These are phyloP conservation scores for Picochlorum costavermella DNA, from an alignment of 139 green algal species.

Conservation along the genomic window DNA sequence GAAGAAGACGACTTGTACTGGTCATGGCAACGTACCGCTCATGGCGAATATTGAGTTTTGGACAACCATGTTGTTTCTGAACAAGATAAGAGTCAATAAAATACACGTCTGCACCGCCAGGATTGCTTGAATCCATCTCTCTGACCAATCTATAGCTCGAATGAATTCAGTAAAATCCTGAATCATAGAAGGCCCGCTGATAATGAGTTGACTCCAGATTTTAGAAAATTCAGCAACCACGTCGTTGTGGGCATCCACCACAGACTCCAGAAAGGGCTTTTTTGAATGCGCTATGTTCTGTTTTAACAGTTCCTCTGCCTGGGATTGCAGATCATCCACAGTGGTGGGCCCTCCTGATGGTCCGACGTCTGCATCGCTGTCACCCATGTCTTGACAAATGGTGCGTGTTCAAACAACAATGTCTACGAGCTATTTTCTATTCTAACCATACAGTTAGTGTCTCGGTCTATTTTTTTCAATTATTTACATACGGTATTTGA, in stretches of 20 bases:
- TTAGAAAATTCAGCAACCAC: slow-evolving; percentile 9
- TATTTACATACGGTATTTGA: too few relatives aligned
- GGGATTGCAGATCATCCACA: too few relatives aligned
- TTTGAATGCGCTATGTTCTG: too few relatives aligned
- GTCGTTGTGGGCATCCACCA: slow-evolving; percentile 10
- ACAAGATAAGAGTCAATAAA: slow-evolving; percentile 23
- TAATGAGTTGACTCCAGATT: slow-evolving; percentile 6
- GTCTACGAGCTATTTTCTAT: too few relatives aligned
- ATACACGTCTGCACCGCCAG: slow-evolving; percentile 31
- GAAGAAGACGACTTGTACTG: neutral
- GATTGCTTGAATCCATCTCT: slow-evolving; percentile 34
- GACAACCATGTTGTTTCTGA: slow-evolving; percentile 16
- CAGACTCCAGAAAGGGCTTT: neutral
- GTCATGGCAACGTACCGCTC: slow-evolving; percentile 14
- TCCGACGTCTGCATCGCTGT: too few relatives aligned
- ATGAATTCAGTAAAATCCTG: slow-evolving; percentile 8
- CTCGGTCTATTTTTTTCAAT: too few relatives aligned
- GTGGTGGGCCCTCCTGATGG: too few relatives aligned
- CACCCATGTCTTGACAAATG: too few relatives aligned
- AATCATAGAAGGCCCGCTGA: neutral
- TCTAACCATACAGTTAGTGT: too few relatives aligned
- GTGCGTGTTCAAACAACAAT: too few relatives aligned
- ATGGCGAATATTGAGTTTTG: slow-evolving; percentile 24
- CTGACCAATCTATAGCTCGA: slow-evolving; percentile 4
- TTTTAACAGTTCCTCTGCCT: too few relatives aligned